These are phyloP conservation scores for Trichoderma asperelloides DNA, from an alignment of 495 filamentous ascomycete genomes.

Conservation along the genomic window DNA sequence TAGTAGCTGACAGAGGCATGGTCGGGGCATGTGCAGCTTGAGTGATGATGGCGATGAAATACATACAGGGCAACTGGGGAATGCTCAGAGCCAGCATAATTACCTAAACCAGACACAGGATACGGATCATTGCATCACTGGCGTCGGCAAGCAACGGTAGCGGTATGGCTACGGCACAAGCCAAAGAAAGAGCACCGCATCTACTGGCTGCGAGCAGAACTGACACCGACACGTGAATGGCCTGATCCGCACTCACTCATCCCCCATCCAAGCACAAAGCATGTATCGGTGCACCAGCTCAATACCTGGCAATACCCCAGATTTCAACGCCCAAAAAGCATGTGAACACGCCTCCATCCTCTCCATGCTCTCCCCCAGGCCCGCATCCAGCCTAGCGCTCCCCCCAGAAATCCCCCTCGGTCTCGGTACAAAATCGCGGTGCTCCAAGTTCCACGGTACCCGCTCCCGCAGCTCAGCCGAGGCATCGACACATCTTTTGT, in stretches of 20 bases:
- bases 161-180: background rate
- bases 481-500: background rate
- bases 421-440: background rate
- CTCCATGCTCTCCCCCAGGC: background rate
- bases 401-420: background rate
- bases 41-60: too few species aligned
- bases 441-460: background rate
- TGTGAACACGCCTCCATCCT: background rate
- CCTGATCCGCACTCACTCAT: background rate
- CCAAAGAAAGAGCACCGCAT: background rate
- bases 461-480: constrained; percentile 4
- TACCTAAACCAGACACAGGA: too few species aligned
- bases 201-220: background rate
- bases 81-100: too few species aligned
- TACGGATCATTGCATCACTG: too few species aligned
- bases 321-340: background rate
- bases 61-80: too few species aligned
- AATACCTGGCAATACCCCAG: background rate
- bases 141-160: too few species aligned
- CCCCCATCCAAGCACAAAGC: background rate
- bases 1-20: too few species aligned
- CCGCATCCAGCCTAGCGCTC: background rate
- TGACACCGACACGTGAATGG: background rate
- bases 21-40: too few species aligned
- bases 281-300: too few species aligned